Evolutionary conservation across 164 flowering plant genomes (phyloP), one percentile per base, ranked within the genome.

Genomic region (Vitis amurensis): DNA sequence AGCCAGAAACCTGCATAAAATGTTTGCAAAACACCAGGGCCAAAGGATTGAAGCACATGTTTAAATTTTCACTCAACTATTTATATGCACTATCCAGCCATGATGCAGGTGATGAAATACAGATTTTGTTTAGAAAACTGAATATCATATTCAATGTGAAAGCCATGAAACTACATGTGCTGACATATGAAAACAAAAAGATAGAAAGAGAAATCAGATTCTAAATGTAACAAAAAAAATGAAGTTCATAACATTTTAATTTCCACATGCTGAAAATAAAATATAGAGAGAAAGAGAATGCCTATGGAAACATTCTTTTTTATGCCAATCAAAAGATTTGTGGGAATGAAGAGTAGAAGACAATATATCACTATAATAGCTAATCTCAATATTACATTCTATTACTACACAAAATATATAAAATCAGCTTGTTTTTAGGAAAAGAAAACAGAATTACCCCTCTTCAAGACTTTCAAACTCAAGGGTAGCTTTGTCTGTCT

Each of bases 401-500:
- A 51, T 11, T 17, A 52, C 51, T 5, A 47, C 3, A 15, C 48
- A 9, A 1, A 37, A 37, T 23, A 11, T 52, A 23, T 51, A 11
- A 27, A 13, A 51, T 37, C 61, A n/a, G 59, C 7, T 37, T 37
- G 44, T 37, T 37, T 37, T 37, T 37, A 37, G 44, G 15, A 50
- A 49, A 60, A 61, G n/a, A 44, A 14, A 68, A 17, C 15, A 58
- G 56, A 61, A 49, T 74, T 92, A 95, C 98, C 99, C 99, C 73
- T 95, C 99, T 74, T 95, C 99, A 48, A 87, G 94, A 76, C 90
- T 71, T 77, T 95, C 99, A 80, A 87, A 91, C 76, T 95, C 99
- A 71, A 95, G 74, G 2, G 99, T 92, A 48, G 99, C 99, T 81
- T 95, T 95, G 74, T 95, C 98, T 1, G 99, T 95, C 80, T 95